A percentile compares a stretch with the other conserved stretches of the same genome.
phyloP scores from a whole-genome alignment of 805 yeast genomes.

The Martiniozyma abietophila region DNA sequence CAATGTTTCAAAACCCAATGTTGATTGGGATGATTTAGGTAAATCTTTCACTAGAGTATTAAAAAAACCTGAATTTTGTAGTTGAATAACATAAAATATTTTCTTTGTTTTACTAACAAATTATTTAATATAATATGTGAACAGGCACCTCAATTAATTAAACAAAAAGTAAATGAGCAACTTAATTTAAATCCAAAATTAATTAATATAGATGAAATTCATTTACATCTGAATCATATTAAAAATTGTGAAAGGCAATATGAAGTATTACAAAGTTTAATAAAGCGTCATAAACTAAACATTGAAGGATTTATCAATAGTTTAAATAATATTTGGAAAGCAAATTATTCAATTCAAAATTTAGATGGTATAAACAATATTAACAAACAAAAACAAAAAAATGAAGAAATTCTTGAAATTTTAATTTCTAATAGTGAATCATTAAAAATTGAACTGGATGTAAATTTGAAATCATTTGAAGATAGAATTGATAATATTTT shows the following conservation, averaged over 20 bases:
- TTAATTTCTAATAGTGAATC: too few relatives aligned
- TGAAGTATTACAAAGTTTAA: constrained; percentile 12
- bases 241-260: too few relatives aligned
- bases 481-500: not conserved
- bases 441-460: not conserved
- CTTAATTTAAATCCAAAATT: not conserved
- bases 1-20: constrained; percentile 15
- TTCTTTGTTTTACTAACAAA: not conserved
- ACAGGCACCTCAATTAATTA: constrained; percentile 13
- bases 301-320: too few relatives aligned
- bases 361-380: too few relatives aligned
- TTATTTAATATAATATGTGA: not conserved
- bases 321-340: too few relatives aligned
- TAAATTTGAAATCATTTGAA: not conserved
- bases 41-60: constrained; percentile 21
- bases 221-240: too few relatives aligned
- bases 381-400: too few relatives aligned
- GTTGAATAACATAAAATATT: not conserved
- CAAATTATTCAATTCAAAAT: too few relatives aligned
- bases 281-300: constrained; percentile 13
- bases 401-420: too few relatives aligned
- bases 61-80: not conserved
- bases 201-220: constrained; percentile 4
- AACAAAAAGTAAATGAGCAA: constrained; percentile 6
- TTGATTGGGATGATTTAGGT: constrained; percentile 23